These are phyloP conservation scores for Ceratobasidium sp. DNA, from an alignment of 1,284 basidiomycete species.

Conservation along the genomic window DNA sequence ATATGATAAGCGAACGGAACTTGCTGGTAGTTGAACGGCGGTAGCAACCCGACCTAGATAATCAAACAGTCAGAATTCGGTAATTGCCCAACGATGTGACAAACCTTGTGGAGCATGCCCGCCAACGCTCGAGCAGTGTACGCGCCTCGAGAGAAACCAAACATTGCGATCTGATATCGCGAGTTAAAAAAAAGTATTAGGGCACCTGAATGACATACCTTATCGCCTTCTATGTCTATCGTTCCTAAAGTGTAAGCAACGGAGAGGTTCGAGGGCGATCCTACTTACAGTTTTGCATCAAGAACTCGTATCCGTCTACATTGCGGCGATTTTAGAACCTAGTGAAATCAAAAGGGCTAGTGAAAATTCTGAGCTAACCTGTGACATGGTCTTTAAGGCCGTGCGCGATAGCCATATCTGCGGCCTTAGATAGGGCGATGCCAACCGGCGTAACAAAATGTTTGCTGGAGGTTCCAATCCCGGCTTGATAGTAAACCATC, in stretches of 20 bases:
- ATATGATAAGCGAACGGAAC: conserved; percentile 53
- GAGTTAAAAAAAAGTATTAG: not conserved
- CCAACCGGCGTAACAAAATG: conserved; percentile 34
- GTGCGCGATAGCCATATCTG: conserved; percentile 58
- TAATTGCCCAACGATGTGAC: not conserved
- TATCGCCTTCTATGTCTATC: conserved; percentile 47
- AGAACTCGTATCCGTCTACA: conserved; percentile 69
- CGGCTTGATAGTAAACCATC: conserved; percentile 76
- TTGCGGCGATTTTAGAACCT: too few relatives aligned
- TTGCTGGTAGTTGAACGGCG: conserved; percentile 52
- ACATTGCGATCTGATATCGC: conserved; percentile 4
- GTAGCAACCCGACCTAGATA: conserved; percentile 53
- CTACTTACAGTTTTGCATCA: conserved; percentile 71
- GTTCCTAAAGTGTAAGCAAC: conserved; percentile 57
- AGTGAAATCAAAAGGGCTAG: conserved; percentile 61
- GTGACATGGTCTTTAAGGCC: conserved; percentile 67
- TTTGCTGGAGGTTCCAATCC: conserved; percentile 28
- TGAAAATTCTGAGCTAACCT: conserved; percentile 54
- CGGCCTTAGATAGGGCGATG: conserved; percentile 36
- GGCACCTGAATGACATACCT: not conserved
- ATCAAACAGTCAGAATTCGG: not conserved
- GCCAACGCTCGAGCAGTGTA: conserved; percentile 43
- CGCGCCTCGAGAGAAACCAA: conserved; percentile 41
- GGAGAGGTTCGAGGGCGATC: too few relatives aligned
- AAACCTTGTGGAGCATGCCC: conserved; percentile 57